Evolutionary conservation across 352 stramenopile genomes (phyloP), one percentile per base, ranked within the genome.

Genomic region (Globisporangium abappressorium): DNA sequence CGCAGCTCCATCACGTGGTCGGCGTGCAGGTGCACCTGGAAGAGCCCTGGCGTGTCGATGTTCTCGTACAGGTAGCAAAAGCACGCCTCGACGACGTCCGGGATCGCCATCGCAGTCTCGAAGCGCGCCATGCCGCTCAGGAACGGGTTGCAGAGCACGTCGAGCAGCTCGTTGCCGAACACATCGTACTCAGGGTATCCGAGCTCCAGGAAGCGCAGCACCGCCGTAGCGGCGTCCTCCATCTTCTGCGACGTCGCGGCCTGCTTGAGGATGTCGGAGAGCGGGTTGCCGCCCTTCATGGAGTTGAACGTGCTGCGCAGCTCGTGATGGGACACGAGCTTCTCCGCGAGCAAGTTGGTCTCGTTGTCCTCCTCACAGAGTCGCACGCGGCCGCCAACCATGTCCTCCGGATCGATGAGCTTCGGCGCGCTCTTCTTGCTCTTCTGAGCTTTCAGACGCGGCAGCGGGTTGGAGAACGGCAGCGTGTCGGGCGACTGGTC

Each of bases 121-220:
- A 95, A 95, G 57, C 87, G 84, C 18, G 87, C 87, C 80, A 95
- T 91, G 62, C 87, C 84, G 49, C 87, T 92, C 14, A 95, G 74
- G 47, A 95, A 95, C 24, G 87, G 87, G 62, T 95, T 95, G 70
- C 85, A 93, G 51, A 95, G 62, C 54, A 91, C 87, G 60, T 93
- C 83, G 20, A 90, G 67, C 43, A 95, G 70, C 55, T 89, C 78
- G 5, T 76, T 89, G 46, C 85, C 87, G 64, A 93, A 92, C 12
- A 95, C 85, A 54, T 95, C 82, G 70, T 95, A 95, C 64, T 93
- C 85, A 0, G 87, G 87, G 66, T 93, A 92, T 6, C 87, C 85
- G n/a, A 95, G 73, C 65, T 95, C 87, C 46, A 95, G 68, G 77
- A 95, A 92, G 2, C 82, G 85, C 53, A 95, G 77, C 41, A 95